phyloP scores from a whole-genome alignment of 2,329 filamentous ascomycete genomes.

The Chrysosporium queenslandicum region DNA sequence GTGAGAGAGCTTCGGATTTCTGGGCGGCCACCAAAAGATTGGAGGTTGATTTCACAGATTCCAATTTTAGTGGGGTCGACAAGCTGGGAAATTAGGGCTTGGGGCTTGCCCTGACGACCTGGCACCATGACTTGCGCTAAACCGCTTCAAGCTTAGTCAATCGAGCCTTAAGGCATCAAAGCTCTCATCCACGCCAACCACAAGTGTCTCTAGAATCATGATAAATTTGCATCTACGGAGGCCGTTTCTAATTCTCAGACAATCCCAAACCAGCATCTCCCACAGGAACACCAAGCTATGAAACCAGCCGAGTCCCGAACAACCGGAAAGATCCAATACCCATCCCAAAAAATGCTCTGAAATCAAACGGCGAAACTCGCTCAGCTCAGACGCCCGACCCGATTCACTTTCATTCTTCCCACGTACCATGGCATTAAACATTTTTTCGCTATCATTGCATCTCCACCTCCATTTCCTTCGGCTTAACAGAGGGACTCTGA shows the following conservation, averaged over 20 bases:
- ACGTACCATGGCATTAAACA: too few species aligned
- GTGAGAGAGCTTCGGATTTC: slow-evolving; percentile 4
- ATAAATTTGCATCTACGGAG: not conserved
- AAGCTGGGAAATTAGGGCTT: slow-evolving; percentile 34
- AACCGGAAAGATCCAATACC: not conserved
- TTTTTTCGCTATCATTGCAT: slow-evolving; percentile 34
- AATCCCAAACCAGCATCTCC: not conserved
- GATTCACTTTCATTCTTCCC: too few species aligned
- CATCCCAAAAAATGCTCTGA: not conserved
- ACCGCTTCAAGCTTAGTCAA: not conserved
- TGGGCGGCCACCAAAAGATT: slow-evolving; percentile 6
- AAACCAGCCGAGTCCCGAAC: not conserved
- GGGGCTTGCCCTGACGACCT: slow-evolving; percentile 16
- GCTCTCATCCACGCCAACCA: too few species aligned
- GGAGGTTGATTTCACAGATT: slow-evolving; percentile 16
- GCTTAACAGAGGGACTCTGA: slow-evolving; percentile 17
- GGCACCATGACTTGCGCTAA: not conserved
- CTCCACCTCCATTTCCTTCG: slow-evolving; percentile 40
- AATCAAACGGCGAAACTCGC: too few species aligned
- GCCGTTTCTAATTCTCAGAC: not conserved
- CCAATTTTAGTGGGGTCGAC: slow-evolving; percentile 31
- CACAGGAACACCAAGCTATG: not conserved
- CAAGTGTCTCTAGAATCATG: too few species aligned
- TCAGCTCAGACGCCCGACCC: too few species aligned
- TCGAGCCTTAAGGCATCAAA: too few species aligned